Percentiles rank a stretch among this genome's conserved stretches.
These are phyloP conservation scores for Kurtzmaniella quercitrusa DNA, from an alignment of 1,139 yeast species.

Conservation along the genomic window DNA sequence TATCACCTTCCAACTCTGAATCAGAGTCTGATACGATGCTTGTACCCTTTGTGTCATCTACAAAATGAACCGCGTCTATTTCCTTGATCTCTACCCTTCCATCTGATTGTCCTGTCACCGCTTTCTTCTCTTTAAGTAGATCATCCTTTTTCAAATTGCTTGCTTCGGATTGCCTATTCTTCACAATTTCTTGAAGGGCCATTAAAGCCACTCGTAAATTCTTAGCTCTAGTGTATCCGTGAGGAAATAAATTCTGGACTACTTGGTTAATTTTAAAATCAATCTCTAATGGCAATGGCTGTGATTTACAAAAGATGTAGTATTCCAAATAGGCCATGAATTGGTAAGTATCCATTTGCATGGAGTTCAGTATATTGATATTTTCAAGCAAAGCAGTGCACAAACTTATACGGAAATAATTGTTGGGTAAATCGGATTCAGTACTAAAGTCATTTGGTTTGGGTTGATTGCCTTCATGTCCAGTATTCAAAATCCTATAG, in stretches of 20 bases:
- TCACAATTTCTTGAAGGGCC: slow-evolving; percentile 26
- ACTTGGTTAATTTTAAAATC: slow-evolving; percentile 49
- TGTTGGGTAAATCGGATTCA: slow-evolving; percentile 56
- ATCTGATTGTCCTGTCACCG: too few relatives aligned
- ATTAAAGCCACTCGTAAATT: slow-evolving; percentile 38
- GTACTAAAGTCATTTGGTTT: slow-evolving; percentile 38
- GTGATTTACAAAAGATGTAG: slow-evolving; percentile 61
- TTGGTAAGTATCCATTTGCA: slow-evolving; percentile 25
- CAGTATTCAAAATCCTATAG: slow-evolving; percentile 61
- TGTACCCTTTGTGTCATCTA: slow-evolving; percentile 13
- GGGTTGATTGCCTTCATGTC: slow-evolving; percentile 65
- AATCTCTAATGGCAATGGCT: slow-evolving; percentile 64
- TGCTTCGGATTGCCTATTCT: slow-evolving; percentile 9
- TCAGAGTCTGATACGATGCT: too few relatives aligned
- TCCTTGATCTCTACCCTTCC: too few relatives aligned
- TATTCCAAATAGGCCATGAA: slow-evolving; percentile 68
- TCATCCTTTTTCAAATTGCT: slow-evolving; percentile 6
- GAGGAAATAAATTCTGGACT: slow-evolving; percentile 21
- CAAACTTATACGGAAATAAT: slow-evolving; percentile 69
- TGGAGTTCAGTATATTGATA: slow-evolving; percentile 6
- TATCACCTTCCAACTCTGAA: slow-evolving; percentile 4
- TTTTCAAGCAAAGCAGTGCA: slow-evolving; percentile 25
- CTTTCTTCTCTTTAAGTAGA: slow-evolving; percentile 7
- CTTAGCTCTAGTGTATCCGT: slow-evolving; percentile 30
- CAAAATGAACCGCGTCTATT: slow-evolving; percentile 14